Evolutionary conservation across 177 flowering plant genomes (phyloP), one percentile per base, ranked within the genome.

Genomic region (Vitis hybrid): DNA sequence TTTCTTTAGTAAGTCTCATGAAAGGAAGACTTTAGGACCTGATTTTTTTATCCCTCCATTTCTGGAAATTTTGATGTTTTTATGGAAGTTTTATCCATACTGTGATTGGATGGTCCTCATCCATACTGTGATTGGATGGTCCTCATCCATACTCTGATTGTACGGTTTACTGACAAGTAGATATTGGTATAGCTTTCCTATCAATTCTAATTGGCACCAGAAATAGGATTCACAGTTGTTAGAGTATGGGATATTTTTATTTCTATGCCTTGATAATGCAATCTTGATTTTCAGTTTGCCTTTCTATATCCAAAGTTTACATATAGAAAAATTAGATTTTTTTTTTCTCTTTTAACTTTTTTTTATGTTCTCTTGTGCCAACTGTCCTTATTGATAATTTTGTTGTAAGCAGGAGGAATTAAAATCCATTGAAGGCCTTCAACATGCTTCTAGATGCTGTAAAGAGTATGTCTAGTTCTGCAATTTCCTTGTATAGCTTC

Each of bases 391-490:
- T 21, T 67, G 68, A 18, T 1, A 56, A 18, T 50, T 68, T 71
- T 50, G 1, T 2, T 78, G 56, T 61, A 57, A 72, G 52, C 87
- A 87, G 91, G 91, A 82, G 63, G 91, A 87, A 70, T 50, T 87
- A 51, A 85, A 83, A 65, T 82, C 84, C 1, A 51, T 81, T 16
- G 74, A 80, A 24, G 60, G 80, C 32, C 52, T 87, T 65, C 87
- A 72, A 69, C 87, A 83, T 19, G 81, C 90, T 48, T 83, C 90
- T 19, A 75, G 78, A 76, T 74, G 82, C 75, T 83, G 88, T 79
- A 83, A 85, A 85, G 91, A 85, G 91, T 85, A 83, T 46, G 86
- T 60, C 18, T n/a, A 18, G 7, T 51, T 54, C 49, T 65, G 62
- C 56, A 58, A 52, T 55, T 56, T 16, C 63, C 10, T 60, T 56